Evolutionary conservation across 192 early-diverging fungal species (phyloP).

Genomic region (Coemansia sp.): DNA sequence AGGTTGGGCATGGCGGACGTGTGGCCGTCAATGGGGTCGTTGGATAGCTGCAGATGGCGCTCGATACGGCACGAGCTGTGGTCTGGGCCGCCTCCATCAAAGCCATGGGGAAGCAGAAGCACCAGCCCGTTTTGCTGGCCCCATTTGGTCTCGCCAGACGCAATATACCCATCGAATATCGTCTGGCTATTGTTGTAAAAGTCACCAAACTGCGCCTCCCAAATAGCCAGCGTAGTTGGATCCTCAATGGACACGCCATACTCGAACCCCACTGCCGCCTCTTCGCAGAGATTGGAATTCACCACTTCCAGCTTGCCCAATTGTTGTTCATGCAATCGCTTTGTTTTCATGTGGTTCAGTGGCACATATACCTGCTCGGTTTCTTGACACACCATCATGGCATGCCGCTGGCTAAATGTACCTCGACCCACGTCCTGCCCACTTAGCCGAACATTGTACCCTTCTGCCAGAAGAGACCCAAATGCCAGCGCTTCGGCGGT

Average conservation of each 20-base stretch:
- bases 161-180: conserved; percentile 87
- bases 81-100: conserved; percentile 95
- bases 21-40: conserved; percentile 63
- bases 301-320: conserved; percentile 78
- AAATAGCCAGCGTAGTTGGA: conserved; percentile 87
- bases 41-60: conserved; percentile 88
- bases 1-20: conserved; percentile 74
- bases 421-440: conserved; percentile 98
- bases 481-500: conserved; percentile 92
- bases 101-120: conserved; percentile 92
- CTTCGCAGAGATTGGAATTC: conserved; percentile 87
- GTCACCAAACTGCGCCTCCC: conserved; percentile 99
- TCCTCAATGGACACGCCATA: conserved; percentile 89
- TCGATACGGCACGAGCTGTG: conserved; percentile 88
- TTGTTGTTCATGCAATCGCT: conserved; percentile 25
- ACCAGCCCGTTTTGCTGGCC: conserved; percentile 86
- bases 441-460: conserved; percentile 85
- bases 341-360: conserved; percentile 63
- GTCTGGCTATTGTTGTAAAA: conserved; percentile 98
- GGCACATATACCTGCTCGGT: conserved; percentile 83
- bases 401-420: conserved; percentile 96
- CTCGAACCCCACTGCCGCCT: conserved; percentile 94
- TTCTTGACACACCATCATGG: conserved; percentile 91
- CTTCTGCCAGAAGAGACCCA: conserved; percentile 80
- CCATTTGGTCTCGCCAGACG: conserved; percentile 92